phyloP scores from a whole-genome alignment of 352 stramenopile species.

The Phytophthora ohioensis region DNA sequence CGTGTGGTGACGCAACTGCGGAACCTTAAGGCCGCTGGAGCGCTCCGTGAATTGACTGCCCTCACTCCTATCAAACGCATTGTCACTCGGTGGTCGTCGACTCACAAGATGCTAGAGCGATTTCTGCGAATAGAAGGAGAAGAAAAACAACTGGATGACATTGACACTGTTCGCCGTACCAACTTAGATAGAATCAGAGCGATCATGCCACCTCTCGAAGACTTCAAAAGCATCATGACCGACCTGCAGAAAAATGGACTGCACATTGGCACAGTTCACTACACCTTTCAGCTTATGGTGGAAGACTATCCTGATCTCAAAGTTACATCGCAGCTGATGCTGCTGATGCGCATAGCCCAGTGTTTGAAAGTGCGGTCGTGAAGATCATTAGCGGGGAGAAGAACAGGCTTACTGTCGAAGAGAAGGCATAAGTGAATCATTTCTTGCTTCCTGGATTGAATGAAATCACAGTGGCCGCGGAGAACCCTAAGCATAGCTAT shows the following conservation, averaged over 20 bases:
- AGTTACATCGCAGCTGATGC: background rate
- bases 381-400: background rate
- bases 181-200: background rate
- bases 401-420: background rate
- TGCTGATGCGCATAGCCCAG: background rate
- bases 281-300: background rate
- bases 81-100: conserved; percentile 1
- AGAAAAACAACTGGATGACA: background rate
- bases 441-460: background rate
- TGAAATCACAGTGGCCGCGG: background rate
- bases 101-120: background rate
- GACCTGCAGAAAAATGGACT: background rate
- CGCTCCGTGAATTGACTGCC: background rate
- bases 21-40: background rate
- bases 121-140: background rate
- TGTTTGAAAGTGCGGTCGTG: background rate
- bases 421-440: background rate
- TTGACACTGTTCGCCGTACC: background rate
- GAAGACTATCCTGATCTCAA: background rate
- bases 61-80: background rate
- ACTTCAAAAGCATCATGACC: background rate
- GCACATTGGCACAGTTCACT: background rate
- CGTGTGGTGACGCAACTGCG: background rate
- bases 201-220: background rate
- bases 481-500: background rate